These are phyloP conservation scores for Cyclotella cryptica DNA, from an alignment of 108 stramenopile species.

Conservation along the genomic window DNA sequence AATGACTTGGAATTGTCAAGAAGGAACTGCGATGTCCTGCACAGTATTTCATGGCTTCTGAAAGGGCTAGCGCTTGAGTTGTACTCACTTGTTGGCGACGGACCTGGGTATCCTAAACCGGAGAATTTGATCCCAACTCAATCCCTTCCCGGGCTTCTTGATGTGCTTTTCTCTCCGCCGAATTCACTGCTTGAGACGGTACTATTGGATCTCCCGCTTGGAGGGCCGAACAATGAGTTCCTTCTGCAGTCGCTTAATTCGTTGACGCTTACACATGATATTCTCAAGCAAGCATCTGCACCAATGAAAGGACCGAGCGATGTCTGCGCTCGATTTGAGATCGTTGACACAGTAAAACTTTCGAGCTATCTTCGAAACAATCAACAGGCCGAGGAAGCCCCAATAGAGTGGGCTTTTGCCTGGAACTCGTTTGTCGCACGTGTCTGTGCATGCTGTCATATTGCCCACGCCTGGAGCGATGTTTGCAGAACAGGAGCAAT, in stretches of 20 bases:
- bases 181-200: slow-evolving; percentile 41
- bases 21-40: slow-evolving; percentile 55
- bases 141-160: slow-evolving; percentile 41
- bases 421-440: slow-evolving; percentile 61
- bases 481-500: slow-evolving; percentile 39
- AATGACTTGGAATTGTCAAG: slow-evolving; percentile 38
- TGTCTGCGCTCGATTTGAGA: slow-evolving; percentile 57
- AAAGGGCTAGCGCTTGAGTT: slow-evolving; percentile 74
- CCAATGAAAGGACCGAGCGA: slow-evolving; percentile 53
- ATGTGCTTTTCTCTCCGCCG: slow-evolving; percentile 44
- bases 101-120: background rate
- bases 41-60: slow-evolving; percentile 75
- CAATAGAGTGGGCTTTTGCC: slow-evolving; percentile 57
- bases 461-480: slow-evolving; percentile 60
- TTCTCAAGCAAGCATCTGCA: slow-evolving; percentile 37
- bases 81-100: slow-evolving; percentile 27
- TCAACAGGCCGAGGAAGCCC: slow-evolving; percentile 14
- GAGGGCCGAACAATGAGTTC: slow-evolving; percentile 33
- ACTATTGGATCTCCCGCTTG: slow-evolving; percentile 45
- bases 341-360: slow-evolving; percentile 50
- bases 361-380: slow-evolving; percentile 13
- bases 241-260: slow-evolving; percentile 47
- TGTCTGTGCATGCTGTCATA: slow-evolving; percentile 60
- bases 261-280: slow-evolving; percentile 51
- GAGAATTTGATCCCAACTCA: slow-evolving; percentile 17